These are phyloP conservation scores for Kuraishia piskuri DNA, from an alignment of 805 yeast species.

Conservation along the genomic window DNA sequence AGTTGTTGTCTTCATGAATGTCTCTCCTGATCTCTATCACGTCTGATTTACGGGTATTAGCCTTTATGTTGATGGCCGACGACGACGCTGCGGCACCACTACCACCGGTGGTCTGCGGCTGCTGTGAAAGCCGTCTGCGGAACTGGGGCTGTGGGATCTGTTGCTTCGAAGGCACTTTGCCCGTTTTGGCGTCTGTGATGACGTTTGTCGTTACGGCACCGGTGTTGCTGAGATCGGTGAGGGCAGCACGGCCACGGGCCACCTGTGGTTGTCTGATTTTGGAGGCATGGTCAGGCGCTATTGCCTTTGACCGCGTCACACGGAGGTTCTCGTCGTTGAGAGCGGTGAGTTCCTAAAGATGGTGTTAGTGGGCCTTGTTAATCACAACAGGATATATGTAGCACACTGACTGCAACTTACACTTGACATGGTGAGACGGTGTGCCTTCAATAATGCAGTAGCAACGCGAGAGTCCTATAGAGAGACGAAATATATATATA, in stretches of 20 bases:
- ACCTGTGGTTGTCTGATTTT: slow-evolving; percentile 10
- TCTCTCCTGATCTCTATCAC: neutral
- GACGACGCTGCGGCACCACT: slow-evolving; percentile 52
- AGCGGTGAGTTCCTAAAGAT: neutral
- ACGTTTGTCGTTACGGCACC: neutral
- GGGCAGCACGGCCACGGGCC: slow-evolving; percentile 17
- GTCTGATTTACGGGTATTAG: neutral
- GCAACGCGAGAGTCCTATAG: too few relatives aligned
- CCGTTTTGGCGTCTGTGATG: neutral
- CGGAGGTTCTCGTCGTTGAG: neutral
- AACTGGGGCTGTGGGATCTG: neutral
- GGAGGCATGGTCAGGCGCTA: neutral
- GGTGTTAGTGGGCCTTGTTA: neutral
- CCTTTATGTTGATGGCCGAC: neutral
- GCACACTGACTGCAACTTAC: too few relatives aligned
- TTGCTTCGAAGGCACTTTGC: neutral
- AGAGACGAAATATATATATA: too few relatives aligned
- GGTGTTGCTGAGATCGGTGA: slow-evolving; percentile 17
- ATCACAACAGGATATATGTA: neutral
- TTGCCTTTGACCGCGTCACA: neutral
- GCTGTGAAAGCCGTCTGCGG: neutral
- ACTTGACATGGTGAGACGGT: neutral
- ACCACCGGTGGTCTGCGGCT: slow-evolving; percentile 45
- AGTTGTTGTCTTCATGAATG: neutral
- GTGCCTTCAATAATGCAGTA: neutral